Conservation (phyloP, 2,329 filamentous ascomycete species). For the Geosmithia putterillii region DNA sequence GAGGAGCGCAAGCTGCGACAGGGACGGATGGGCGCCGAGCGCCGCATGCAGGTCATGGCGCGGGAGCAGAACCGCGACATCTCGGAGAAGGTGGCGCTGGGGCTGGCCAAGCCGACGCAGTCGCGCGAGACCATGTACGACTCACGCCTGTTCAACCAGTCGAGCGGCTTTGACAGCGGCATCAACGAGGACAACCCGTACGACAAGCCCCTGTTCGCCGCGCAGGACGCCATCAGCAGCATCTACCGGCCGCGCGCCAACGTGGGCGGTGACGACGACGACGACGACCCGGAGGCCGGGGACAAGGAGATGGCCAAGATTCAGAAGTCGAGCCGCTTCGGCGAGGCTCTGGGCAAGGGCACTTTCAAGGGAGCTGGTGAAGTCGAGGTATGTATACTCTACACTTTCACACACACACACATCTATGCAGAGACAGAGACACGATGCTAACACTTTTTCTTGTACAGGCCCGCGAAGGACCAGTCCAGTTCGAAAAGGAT, state of each 20-base stretch:
- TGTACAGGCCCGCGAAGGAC: constrained; percentile 62
- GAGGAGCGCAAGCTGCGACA: constrained; percentile 84
- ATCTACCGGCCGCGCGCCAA: constrained; percentile 79
- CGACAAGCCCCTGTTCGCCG: constrained; percentile 93
- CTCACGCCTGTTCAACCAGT: constrained; percentile 87
- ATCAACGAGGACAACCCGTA: constrained; percentile 98
- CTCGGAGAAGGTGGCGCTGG: constrained; percentile 89
- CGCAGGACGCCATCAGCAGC: constrained; percentile 85
- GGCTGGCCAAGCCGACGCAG: constrained; percentile 87
- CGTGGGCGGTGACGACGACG: constrained; percentile 57
- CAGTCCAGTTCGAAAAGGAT: constrained; percentile 94
- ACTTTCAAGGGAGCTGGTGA: constrained; percentile 83
- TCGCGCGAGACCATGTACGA: constrained; percentile 94
- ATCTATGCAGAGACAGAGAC: background rate
- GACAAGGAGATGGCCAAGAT: constrained; percentile 81
- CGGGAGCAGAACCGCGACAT: constrained; percentile 95
- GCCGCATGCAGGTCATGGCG: constrained; percentile 83
- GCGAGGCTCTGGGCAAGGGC: constrained; percentile 75
- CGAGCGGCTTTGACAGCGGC: constrained; percentile 77
- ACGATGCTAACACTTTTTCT: background rate
- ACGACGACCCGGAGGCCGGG: constrained; percentile 67
- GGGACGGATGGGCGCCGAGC: constrained; percentile 89
- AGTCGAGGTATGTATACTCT: constrained; percentile 45
- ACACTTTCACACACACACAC: background rate
- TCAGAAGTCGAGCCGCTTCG: constrained; percentile 71